Conservation (phyloP, 306 rosid species). For the Parietaria judaica region DNA sequence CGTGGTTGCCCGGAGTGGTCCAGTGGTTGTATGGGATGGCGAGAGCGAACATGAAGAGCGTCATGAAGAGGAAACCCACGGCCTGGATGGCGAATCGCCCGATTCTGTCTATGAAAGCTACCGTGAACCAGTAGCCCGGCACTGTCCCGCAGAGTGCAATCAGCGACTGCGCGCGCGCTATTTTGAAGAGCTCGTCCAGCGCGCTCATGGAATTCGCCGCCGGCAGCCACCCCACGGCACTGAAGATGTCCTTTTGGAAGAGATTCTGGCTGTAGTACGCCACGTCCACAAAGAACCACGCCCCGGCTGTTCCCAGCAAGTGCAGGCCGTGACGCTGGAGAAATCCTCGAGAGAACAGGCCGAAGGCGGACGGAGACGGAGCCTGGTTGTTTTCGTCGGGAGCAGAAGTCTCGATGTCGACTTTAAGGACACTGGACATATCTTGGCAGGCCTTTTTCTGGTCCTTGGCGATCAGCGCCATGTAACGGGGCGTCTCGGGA, state of each 20-base stretch:
- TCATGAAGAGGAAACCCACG: conserved; percentile 52
- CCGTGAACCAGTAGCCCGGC: conserved; percentile 72
- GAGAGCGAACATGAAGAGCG: conserved; percentile 38
- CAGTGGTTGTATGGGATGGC: conserved; percentile 36
- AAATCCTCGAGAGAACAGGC: conserved; percentile 42
- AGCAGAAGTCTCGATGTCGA: conserved; percentile 5
- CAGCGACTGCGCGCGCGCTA: conserved; percentile 49
- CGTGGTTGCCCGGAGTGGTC: conserved; percentile 11
- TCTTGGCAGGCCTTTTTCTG: conserved; percentile 34
- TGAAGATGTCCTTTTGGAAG: conserved; percentile 56
- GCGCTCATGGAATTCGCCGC: conserved; percentile 47
- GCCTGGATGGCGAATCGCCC: conserved; percentile 51
- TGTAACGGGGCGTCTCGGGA: conserved; percentile 65
- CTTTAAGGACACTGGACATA: conserved; percentile 49
- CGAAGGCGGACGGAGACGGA: conserved; percentile 17
- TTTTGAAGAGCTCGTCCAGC: conserved; percentile 45
- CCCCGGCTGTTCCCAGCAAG: conserved; percentile 47
- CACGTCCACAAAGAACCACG: conserved; percentile 65
- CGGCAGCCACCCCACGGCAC: conserved; percentile 48
- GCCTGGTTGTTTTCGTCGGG: neutral
- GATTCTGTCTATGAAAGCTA: conserved; percentile 40
- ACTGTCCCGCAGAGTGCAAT: conserved; percentile 56
- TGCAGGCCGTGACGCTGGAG: conserved; percentile 38
- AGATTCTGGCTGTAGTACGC: conserved; percentile 49
- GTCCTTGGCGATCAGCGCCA: conserved; percentile 55